These are phyloP conservation scores for Ustilago cynodontis DNA, from an alignment of 1,284 basidiomycete genomes.

Conservation along the genomic window DNA sequence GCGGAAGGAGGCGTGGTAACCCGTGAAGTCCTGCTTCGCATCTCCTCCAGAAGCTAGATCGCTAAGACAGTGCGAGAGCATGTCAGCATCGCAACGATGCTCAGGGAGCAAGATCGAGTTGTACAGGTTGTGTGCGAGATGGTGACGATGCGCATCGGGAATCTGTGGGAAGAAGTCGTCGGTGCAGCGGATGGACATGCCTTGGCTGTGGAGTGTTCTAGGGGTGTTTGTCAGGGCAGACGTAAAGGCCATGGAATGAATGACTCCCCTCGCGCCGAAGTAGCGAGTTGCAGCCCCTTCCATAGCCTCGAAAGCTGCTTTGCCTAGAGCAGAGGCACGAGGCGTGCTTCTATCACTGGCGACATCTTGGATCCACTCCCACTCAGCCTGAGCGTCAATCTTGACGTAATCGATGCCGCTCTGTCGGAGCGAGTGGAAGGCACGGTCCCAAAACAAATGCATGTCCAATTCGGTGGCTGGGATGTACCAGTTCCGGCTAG, in stretches of 20 bases:
- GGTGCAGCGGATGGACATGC: conserved; percentile 27
- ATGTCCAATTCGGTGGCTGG: conserved; percentile 41
- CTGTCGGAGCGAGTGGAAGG: conserved; percentile 55
- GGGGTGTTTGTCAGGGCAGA: conserved; percentile 36
- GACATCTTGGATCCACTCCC: conserved; percentile 35
- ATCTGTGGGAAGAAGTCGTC: conserved; percentile 65
- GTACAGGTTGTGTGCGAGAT: conserved; percentile 58
- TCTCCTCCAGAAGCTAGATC: conserved; percentile 11
- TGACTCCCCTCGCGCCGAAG: conserved; percentile 54
- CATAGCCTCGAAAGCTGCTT: conserved; percentile 43
- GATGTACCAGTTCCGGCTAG: conserved; percentile 44
- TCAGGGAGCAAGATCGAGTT: conserved; percentile 53
- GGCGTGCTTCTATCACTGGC: not conserved
- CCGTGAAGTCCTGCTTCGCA: conserved; percentile 24
- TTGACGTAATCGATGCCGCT: conserved; percentile 67
- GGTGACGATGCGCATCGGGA: conserved; percentile 63
- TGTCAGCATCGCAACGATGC: conserved; percentile 62
- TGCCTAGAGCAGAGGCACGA: conserved; percentile 4
- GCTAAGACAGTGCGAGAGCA: conserved; percentile 53
- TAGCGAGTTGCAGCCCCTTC: conserved; percentile 43
- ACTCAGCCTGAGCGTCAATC: conserved; percentile 67
- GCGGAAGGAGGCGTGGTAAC: conserved; percentile 59
- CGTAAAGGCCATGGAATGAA: conserved; percentile 63
- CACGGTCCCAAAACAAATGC: conserved; percentile 54
- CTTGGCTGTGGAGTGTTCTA: conserved; percentile 33